Percentiles rank a stretch among this genome's conserved stretches.
These are phyloP conservation scores for Peterozyma toletana DNA, from an alignment of 805 yeast genomes.

Conservation along the genomic window DNA sequence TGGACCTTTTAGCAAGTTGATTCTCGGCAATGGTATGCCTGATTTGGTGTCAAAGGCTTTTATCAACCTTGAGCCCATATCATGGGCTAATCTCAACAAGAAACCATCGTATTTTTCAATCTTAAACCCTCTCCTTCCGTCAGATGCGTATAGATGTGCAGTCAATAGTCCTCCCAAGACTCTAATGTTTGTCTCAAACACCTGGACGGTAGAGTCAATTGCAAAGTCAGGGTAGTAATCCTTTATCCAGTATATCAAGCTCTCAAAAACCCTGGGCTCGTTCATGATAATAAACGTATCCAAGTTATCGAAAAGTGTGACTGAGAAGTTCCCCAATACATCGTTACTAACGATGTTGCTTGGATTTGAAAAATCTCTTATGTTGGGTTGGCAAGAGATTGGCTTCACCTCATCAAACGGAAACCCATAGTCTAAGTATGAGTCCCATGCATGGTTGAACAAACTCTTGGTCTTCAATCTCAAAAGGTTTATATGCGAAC, in stretches of 20 bases:
- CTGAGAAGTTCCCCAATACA: constrained; percentile 76
- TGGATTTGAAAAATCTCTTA: constrained; percentile 49
- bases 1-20: constrained; percentile 56
- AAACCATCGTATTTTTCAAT: constrained; percentile 58
- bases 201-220: constrained; percentile 70
- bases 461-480: constrained; percentile 43
- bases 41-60: constrained; percentile 61
- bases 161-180: constrained; percentile 77
- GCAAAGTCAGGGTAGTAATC: constrained; percentile 38
- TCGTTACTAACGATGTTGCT: constrained; percentile 64
- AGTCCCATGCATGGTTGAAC: constrained; percentile 69
- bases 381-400: constrained; percentile 58
- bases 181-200: constrained; percentile 80
- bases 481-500: constrained; percentile 14
- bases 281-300: constrained; percentile 74
- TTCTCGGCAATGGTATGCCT: constrained; percentile 74
- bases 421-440: constrained; percentile 62
- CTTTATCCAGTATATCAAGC: constrained; percentile 33
- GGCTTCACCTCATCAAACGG: constrained; percentile 85
- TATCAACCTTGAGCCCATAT: constrained; percentile 63
- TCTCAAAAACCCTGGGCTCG: constrained; percentile 47
- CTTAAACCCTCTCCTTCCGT: constrained; percentile 33
- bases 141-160: constrained; percentile 65
- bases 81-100: constrained; percentile 63
- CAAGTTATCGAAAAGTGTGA: constrained; percentile 71